Percentiles rank a stretch among this genome's conserved stretches.
phyloP scores from a whole-genome alignment of 2,329 filamentous ascomycete genomes.

The Apiospora malaysiana region DNA sequence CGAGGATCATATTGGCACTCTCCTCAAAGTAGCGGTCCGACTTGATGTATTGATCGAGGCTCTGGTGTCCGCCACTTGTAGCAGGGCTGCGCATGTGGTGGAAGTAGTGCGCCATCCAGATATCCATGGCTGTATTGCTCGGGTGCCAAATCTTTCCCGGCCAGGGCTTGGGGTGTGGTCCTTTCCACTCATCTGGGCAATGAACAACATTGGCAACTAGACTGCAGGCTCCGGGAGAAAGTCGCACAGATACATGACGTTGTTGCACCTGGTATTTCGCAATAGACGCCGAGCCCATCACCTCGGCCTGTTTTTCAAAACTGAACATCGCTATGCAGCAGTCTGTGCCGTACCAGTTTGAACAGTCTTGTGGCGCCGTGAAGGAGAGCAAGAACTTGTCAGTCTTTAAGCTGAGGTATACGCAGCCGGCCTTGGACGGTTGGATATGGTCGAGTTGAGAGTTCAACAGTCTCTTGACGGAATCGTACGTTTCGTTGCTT shows the following conservation, averaged over 20 bases:
- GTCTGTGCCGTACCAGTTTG: not conserved
- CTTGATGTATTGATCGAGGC: not conserved
- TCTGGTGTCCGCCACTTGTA: not conserved
- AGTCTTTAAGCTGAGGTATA: not conserved
- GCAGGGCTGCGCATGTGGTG: not conserved
- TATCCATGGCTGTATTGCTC: not conserved
- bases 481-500: too few species aligned
- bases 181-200: too few species aligned
- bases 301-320: not conserved
- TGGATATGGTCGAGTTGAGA: not conserved
- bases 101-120: not conserved
- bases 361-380: too few species aligned
- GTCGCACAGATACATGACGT: not conserved
- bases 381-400: constrained; percentile 1
- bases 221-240: not conserved
- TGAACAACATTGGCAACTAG: not conserved
- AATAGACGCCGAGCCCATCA: not conserved
- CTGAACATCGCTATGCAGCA: not conserved
- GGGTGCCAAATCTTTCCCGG: not conserved
- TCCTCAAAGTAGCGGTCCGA: too few species aligned
- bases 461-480: not conserved
- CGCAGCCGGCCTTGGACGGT: not conserved
- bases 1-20: not conserved
- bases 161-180: not conserved
- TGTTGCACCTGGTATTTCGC: not conserved